A percentile compares a stretch with the other conserved stretches of the same genome.
phyloP scores from a whole-genome alignment of 345 rosid genomes.

The Hypericum perforatum region DNA sequence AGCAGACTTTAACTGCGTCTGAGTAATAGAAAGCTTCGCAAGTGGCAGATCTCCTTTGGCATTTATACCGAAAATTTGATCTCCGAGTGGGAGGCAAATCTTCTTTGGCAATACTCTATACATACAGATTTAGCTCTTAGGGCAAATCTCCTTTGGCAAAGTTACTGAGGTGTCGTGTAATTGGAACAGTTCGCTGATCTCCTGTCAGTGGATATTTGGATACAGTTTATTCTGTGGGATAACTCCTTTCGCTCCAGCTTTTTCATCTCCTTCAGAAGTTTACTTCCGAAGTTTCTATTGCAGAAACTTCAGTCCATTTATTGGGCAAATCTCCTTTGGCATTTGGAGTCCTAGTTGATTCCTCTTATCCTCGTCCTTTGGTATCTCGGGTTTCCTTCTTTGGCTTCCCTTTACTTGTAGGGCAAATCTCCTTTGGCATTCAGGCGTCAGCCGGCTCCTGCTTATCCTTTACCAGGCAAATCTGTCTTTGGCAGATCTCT shows the following conservation, averaged over 20 bases:
- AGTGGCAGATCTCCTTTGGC: slow-evolving; percentile 14
- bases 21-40: slow-evolving; percentile 2
- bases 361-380: slow-evolving; percentile 14
- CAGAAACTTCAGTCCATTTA: slow-evolving; percentile 33
- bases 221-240: slow-evolving; percentile 13
- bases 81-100: slow-evolving; percentile 29
- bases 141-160: slow-evolving; percentile 57
- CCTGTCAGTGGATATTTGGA: slow-evolving; percentile 16
- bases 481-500: slow-evolving; percentile 33
- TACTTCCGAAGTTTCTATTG: slow-evolving; percentile 21
- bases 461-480: slow-evolving; percentile 9
- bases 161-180: slow-evolving; percentile 14
- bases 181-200: slow-evolving; percentile 15
- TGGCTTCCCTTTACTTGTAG: background rate
- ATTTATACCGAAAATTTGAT: slow-evolving; percentile 10
- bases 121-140: slow-evolving; percentile 19
- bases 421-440: slow-evolving; percentile 37
- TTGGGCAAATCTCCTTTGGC: slow-evolving; percentile 70
- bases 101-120: slow-evolving; percentile 35
- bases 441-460: slow-evolving; percentile 13
- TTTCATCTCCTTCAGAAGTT: slow-evolving; percentile 13
- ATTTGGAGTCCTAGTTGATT: slow-evolving; percentile 29
- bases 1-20: slow-evolving; percentile 6
- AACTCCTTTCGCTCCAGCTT: slow-evolving; percentile 13
- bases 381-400: too few species aligned